Percentiles rank a stretch among this genome's conserved stretches.
phyloP scores from a whole-genome alignment of 2,329 filamentous ascomycete species.

The Colletotrichum cuscutae region DNA sequence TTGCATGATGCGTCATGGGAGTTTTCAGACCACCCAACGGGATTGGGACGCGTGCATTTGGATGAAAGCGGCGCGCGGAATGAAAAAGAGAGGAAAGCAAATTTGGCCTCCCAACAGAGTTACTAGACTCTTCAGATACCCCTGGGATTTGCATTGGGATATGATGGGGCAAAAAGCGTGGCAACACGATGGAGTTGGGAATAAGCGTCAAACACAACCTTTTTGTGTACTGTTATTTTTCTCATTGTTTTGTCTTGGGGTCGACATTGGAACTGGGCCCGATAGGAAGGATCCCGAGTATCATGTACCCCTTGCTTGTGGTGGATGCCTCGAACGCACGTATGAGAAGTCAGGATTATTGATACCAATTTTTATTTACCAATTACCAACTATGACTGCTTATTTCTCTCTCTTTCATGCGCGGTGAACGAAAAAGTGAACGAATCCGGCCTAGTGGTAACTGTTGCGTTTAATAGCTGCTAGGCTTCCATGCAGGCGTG shows the following conservation, averaged over 20 bases:
- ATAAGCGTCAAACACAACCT: slow-evolving; percentile 11
- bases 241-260: background rate
- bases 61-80: background rate
- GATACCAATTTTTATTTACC: slow-evolving; percentile 9
- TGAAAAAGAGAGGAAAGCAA: background rate
- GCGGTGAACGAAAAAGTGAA: background rate
- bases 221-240: background rate
- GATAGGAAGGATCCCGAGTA: slow-evolving; percentile 30
- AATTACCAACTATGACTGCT: background rate
- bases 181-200: slow-evolving; percentile 14
- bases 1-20: slow-evolving; percentile 11
- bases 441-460: background rate
- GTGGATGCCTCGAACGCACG: slow-evolving; percentile 17
- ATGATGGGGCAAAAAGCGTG: slow-evolving; percentile 1
- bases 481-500: background rate
- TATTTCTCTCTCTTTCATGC: background rate
- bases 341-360: slow-evolving; percentile 27
- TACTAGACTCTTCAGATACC: slow-evolving; percentile 37
- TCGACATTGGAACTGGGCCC: slow-evolving; percentile 13
- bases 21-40: slow-evolving; percentile 22
- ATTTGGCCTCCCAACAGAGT: slow-evolving; percentile 36
- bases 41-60: background rate
- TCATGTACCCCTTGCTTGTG: slow-evolving; percentile 33
- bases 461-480: background rate
- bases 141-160: background rate